These are phyloP conservation scores for Tetradesmus obliquus DNA, from an alignment of 139 green algal species.

Conservation along the genomic window DNA sequence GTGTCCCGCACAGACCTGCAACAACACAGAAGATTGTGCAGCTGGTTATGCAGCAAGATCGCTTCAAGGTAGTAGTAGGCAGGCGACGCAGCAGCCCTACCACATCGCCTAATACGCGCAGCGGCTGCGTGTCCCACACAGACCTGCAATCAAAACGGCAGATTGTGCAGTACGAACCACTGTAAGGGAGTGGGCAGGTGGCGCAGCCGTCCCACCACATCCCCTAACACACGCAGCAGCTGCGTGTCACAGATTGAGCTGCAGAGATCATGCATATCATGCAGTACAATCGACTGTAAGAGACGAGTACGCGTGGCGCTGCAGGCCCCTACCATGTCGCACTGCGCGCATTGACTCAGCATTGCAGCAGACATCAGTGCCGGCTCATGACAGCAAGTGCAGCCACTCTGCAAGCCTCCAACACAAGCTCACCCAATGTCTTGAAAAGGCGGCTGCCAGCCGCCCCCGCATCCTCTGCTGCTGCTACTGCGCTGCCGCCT, in stretches of 20 bases:
- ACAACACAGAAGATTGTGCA: background rate
- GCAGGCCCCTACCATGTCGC: background rate
- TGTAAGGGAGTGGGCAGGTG: background rate
- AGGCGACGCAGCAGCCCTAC: background rate
- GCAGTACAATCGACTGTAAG: background rate
- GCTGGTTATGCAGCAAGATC: background rate
- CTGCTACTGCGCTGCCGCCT: background rate
- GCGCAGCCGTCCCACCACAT: background rate
- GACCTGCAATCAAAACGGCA: background rate
- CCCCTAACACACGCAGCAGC: background rate
- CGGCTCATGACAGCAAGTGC: too few species aligned
- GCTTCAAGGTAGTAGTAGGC: too few species aligned
- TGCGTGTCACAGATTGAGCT: background rate
- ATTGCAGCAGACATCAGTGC: too few species aligned
- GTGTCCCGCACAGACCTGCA: slow-evolving; percentile 12
- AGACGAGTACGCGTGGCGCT: background rate
- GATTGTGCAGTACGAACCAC: background rate
- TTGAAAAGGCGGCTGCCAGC: background rate
- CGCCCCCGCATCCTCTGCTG: background rate
- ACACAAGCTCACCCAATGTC: background rate
- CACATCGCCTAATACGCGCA: background rate
- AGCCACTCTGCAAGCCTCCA: background rate
- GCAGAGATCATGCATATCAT: too few species aligned
- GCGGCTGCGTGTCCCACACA: background rate
- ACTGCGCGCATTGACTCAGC: too few species aligned